Percentiles rank a stretch among this genome's conserved stretches.
phyloP scores from a whole-genome alignment of 495 filamentous ascomycete genomes.

The Neurospora sp. region DNA sequence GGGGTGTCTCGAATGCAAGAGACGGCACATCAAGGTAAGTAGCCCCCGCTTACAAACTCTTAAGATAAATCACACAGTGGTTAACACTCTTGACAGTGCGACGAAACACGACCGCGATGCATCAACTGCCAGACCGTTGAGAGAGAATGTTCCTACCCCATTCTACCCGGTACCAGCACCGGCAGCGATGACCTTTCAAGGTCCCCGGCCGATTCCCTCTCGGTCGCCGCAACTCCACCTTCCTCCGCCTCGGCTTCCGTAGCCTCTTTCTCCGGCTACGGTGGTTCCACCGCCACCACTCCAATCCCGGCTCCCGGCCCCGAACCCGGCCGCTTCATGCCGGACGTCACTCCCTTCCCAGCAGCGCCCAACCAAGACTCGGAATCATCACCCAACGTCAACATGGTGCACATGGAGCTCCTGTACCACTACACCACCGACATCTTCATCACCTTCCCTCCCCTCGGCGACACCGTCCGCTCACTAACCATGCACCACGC shows the following conservation, averaged over 20 bases:
- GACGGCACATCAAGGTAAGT: slow-evolving; percentile 43
- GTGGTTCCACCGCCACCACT: background rate
- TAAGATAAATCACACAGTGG: background rate
- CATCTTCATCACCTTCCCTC: slow-evolving; percentile 1
- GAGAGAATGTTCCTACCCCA: slow-evolving; percentile 20
- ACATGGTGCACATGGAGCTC: slow-evolving; percentile 26
- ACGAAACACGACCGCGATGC: slow-evolving; percentile 24
- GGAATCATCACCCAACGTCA: slow-evolving; percentile 2
- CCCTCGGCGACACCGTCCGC: background rate
- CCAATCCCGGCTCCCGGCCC: background rate
- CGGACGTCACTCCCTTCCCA: background rate
- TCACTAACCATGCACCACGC: slow-evolving; percentile 10
- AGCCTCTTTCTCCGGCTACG: background rate
- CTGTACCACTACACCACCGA: slow-evolving; percentile 21
- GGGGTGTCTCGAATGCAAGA: slow-evolving; percentile 50
- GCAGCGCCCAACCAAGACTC: background rate
- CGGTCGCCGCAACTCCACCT: slow-evolving; percentile 1
- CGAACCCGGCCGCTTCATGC: background rate
- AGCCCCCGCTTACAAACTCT: background rate
- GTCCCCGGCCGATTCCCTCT: background rate
- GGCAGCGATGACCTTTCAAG: background rate
- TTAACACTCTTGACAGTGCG: slow-evolving; percentile 12
- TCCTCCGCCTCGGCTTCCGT: background rate
- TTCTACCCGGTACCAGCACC: background rate
- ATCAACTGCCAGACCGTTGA: slow-evolving; percentile 25